Conservation (phyloP, 2,329 filamentous ascomycete species). For the Helotiales sp. region DNA sequence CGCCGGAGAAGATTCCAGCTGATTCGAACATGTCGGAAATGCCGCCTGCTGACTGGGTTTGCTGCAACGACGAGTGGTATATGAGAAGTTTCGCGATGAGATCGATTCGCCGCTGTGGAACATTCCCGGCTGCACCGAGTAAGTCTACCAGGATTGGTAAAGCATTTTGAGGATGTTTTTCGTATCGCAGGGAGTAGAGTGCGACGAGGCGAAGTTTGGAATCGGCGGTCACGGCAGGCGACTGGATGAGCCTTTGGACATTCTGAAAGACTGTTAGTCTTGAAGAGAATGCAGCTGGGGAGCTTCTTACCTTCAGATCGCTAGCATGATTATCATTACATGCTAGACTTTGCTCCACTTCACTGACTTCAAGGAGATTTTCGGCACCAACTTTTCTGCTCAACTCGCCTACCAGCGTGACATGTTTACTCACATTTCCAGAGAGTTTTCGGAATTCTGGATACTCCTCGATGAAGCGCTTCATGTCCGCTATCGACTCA, state of each 20-base stretch:
- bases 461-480: slow-evolving; percentile 98
- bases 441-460: slow-evolving; percentile 97
- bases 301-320: slow-evolving; percentile 78
- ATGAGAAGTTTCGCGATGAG: slow-evolving; percentile 81
- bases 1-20: slow-evolving; percentile 86
- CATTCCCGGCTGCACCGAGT: slow-evolving; percentile 80
- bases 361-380: slow-evolving; percentile 91
- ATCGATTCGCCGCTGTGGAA: slow-evolving; percentile 75
- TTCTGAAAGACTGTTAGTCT: slow-evolving; percentile 58
- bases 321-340: slow-evolving; percentile 94
- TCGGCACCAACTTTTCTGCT: slow-evolving; percentile 86
- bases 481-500: slow-evolving; percentile 98
- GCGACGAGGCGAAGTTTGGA: slow-evolving; percentile 90
- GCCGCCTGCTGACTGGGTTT: slow-evolving; percentile 73
- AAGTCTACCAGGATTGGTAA: slow-evolving; percentile 86
- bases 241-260: slow-evolving; percentile 84
- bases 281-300: neutral
- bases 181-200: slow-evolving; percentile 92
- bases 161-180: slow-evolving; percentile 82
- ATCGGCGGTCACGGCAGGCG: slow-evolving; percentile 74
- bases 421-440: slow-evolving; percentile 97
- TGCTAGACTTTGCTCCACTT: slow-evolving; percentile 93
- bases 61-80: slow-evolving; percentile 87
- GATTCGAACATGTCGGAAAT: slow-evolving; percentile 93
- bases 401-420: slow-evolving; percentile 91